These are phyloP conservation scores for Sporothrix sp. DNA, from an alignment of 2,329 filamentous ascomycete genomes.

Conservation along the genomic window DNA sequence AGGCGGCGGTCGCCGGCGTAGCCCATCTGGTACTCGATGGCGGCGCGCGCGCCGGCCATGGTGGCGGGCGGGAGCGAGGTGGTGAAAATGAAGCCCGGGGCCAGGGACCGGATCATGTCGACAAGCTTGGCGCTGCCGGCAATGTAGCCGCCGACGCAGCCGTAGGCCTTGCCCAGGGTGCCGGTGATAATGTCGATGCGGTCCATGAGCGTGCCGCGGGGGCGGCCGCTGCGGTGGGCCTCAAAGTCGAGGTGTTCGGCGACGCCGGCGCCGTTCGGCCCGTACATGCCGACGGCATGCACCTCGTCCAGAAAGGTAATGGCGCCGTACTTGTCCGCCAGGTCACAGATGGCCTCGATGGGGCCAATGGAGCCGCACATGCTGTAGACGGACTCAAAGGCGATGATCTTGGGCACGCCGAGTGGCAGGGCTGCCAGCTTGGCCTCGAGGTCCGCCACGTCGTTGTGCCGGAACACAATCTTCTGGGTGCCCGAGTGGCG, in stretches of 20 bases:
- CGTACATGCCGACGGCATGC: conserved; percentile 98
- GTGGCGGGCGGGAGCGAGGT: conserved; percentile 91
- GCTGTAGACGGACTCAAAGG: conserved; percentile 97
- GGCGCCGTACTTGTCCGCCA: conserved; percentile 95
- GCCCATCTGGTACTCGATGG: conserved; percentile 87
- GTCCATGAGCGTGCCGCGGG: conserved; percentile 82
- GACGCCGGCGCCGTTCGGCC: conserved; percentile 87
- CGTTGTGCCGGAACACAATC: conserved; percentile 98
- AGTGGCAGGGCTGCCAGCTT: conserved; percentile 83
- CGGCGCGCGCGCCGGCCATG: conserved; percentile 86
- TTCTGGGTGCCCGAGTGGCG: conserved; percentile 95
- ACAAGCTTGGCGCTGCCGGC: conserved; percentile 79
- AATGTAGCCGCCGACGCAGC: conserved; percentile 96
- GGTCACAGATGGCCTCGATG: conserved; percentile 89
- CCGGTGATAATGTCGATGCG: conserved; percentile 96
- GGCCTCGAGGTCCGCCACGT: conserved; percentile 81
- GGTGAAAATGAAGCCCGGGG: conserved; percentile 97
- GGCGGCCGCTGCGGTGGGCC: conserved; percentile 63
- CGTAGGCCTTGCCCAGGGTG: conserved; percentile 94
- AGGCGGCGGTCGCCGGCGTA: conserved; percentile 80
- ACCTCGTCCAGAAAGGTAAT: conserved; percentile 98
- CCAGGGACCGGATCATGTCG: conserved; percentile 86
- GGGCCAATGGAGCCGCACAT: conserved; percentile 98
- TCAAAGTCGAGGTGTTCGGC: conserved; percentile 96
- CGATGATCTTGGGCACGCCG: conserved; percentile 90